Evolutionary conservation across 2,329 filamentous ascomycete species (phyloP).

Genomic region (Beauveria scarabaeidicola): DNA sequence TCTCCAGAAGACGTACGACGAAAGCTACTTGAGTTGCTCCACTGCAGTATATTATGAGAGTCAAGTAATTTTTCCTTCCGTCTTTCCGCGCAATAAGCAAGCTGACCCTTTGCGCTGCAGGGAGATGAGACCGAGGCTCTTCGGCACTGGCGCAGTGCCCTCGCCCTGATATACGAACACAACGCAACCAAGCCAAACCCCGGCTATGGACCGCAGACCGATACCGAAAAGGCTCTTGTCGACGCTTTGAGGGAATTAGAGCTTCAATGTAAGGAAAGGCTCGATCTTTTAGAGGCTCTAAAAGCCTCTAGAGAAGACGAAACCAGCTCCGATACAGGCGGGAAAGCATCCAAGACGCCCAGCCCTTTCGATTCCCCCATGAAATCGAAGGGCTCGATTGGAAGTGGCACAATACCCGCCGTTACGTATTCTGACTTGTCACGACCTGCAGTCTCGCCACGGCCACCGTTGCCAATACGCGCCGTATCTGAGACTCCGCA

Average conservation of each 20-base stretch:
- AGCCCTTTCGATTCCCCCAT: constrained; percentile 17
- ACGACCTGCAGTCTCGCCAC: constrained; percentile 51
- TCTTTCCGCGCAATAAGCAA: not conserved
- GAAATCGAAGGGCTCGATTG: constrained; percentile 55
- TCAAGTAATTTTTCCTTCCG: constrained; percentile 49
- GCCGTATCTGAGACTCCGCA: constrained; percentile 42
- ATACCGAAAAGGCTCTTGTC: constrained; percentile 75
- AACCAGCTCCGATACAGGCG: constrained; percentile 9
- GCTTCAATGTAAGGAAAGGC: constrained; percentile 84
- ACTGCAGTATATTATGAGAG: constrained; percentile 95
- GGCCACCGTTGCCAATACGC: constrained; percentile 48
- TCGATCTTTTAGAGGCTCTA: constrained; percentile 78
- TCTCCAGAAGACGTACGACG: constrained; percentile 96
- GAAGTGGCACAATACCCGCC: constrained; percentile 72
- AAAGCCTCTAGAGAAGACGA: constrained; percentile 50
- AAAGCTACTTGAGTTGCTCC: constrained; percentile 89
- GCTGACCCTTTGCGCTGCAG: constrained; percentile 34
- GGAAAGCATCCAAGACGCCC: constrained; percentile 16
- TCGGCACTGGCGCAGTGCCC: constrained; percentile 79
- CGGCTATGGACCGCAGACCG: constrained; percentile 61
- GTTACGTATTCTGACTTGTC: constrained; percentile 74
- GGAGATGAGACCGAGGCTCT: constrained; percentile 87
- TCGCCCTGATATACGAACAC: constrained; percentile 83
- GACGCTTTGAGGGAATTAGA: constrained; percentile 79
- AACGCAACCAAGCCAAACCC: constrained; percentile 66